These are phyloP conservation scores for Corchorus capsularis DNA, from an alignment of 345 rosid species.

Conservation along the genomic window DNA sequence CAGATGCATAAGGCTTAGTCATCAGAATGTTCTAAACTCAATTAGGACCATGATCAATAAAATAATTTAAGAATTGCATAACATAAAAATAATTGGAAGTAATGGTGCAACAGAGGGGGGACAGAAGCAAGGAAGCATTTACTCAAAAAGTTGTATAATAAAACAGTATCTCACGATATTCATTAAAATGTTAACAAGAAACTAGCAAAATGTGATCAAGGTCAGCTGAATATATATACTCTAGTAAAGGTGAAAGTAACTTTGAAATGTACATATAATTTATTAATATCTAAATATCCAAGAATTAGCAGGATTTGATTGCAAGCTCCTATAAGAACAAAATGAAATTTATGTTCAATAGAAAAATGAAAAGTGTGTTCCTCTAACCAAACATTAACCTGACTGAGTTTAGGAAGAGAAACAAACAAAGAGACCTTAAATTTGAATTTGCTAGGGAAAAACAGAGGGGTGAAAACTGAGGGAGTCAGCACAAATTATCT, in stretches of 20 bases:
- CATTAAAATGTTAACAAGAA: conserved; percentile 4
- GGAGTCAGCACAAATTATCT: not conserved
- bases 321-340: conserved; percentile 1
- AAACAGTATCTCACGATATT: not conserved
- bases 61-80: not conserved
- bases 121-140: not conserved
- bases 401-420: not conserved
- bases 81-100: not conserved
- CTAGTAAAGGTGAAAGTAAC: not conserved
- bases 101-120: not conserved
- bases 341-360: not conserved
- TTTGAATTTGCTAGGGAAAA: not conserved
- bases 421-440: not conserved
- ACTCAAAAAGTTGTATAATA: not conserved
- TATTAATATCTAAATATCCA: not conserved
- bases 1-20: conserved; percentile 16
- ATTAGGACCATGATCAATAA: conserved; percentile 1
- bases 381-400: not conserved
- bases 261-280: not conserved
- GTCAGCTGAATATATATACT: not conserved
- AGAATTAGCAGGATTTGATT: not conserved
- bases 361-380: not conserved
- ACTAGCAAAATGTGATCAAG: conserved; percentile 1
- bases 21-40: conserved; percentile 14
- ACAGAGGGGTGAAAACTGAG: not conserved